A percentile compares a stretch with the other conserved stretches of the same genome.
Conservation (phyloP, 2,329 filamentous ascomycete species). For the Apiospora kogelbergensis region DNA sequence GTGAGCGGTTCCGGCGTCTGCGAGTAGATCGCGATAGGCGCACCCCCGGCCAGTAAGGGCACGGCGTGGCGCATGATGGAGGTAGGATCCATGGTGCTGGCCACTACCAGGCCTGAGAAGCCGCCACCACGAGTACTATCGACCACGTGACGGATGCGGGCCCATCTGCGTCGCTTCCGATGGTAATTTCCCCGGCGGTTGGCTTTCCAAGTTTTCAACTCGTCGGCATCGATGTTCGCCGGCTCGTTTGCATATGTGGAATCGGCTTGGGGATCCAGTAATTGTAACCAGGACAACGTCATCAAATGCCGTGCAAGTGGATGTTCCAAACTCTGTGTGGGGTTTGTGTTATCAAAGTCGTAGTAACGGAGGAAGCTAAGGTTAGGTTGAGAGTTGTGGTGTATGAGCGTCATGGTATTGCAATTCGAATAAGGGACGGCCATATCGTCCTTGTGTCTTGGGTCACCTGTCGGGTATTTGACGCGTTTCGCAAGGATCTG, state of each 20-base stretch:
- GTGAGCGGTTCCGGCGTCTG: slow-evolving; percentile 78
- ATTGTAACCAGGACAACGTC: slow-evolving; percentile 86
- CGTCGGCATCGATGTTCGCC: slow-evolving; percentile 54
- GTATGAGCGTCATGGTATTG: slow-evolving; percentile 80
- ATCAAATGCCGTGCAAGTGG: slow-evolving; percentile 82
- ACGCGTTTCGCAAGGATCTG: slow-evolving; percentile 15
- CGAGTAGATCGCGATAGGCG: slow-evolving; percentile 82
- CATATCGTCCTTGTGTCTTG: slow-evolving; percentile 41
- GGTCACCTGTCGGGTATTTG: slow-evolving; percentile 14
- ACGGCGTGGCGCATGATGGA: slow-evolving; percentile 74
- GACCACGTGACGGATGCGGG: slow-evolving; percentile 68
- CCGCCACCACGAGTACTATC: slow-evolving; percentile 72
- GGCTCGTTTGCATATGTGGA: slow-evolving; percentile 70
- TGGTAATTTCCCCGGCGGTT: slow-evolving; percentile 83
- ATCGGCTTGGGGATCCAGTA: slow-evolving; percentile 76
- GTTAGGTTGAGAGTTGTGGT: slow-evolving; percentile 83
- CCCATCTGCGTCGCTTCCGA: slow-evolving; percentile 85
- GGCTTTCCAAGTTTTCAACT: slow-evolving; percentile 71
- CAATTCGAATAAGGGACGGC: slow-evolving; percentile 65
- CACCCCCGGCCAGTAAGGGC: slow-evolving; percentile 79
- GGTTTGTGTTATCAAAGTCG: slow-evolving; percentile 71
- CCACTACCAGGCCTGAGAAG: slow-evolving; percentile 82
- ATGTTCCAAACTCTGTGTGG: slow-evolving; percentile 63
- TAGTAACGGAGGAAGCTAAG: slow-evolving; percentile 88
- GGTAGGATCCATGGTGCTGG: slow-evolving; percentile 77